A percentile compares a stretch with the other conserved stretches of the same genome.
These are phyloP conservation scores for Penicillium brasilianum DNA, from an alignment of 2,329 filamentous ascomycete genomes.

Conservation along the genomic window DNA sequence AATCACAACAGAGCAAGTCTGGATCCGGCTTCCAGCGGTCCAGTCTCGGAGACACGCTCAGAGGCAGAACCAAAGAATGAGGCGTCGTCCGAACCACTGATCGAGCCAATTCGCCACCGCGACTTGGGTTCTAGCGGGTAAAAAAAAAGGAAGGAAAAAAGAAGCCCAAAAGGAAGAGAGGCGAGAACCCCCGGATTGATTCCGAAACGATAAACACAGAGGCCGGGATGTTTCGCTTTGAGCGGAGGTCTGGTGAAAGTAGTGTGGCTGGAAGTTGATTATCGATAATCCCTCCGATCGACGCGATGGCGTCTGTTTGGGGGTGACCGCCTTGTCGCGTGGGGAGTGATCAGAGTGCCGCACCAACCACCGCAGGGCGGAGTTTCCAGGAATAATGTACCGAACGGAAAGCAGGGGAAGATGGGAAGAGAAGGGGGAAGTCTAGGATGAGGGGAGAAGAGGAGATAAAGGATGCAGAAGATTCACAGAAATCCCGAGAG, in stretches of 20 bases:
- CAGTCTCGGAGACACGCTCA: conserved; percentile 31
- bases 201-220: conserved; percentile 1
- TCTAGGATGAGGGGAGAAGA: conserved; percentile 6
- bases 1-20: conserved; percentile 30
- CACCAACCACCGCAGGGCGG: conserved; percentile 3
- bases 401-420: background rate
- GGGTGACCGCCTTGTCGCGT: conserved; percentile 37
- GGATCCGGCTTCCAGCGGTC: conserved; percentile 33
- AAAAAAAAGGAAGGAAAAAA: conserved; percentile 13
- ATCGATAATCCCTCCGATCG: conserved; percentile 37
- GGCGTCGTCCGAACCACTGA: conserved; percentile 28
- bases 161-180: conserved; percentile 12
- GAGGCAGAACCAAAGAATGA: conserved; percentile 40
- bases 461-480: conserved; percentile 7
- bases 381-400: conserved; percentile 7
- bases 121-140: conserved; percentile 15
- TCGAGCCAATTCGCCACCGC: conserved; percentile 39
- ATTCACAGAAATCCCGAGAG: conserved; percentile 7
- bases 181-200: conserved; percentile 6
- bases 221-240: background rate
- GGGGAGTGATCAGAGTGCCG: conserved; percentile 26
- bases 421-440: background rate
- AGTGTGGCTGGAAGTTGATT: conserved; percentile 35
- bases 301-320: conserved; percentile 37
- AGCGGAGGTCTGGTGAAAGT: conserved; percentile 9